Conservation (phyloP, 192 early-diverging fungal species). For the Backusella macrospora region DNA sequence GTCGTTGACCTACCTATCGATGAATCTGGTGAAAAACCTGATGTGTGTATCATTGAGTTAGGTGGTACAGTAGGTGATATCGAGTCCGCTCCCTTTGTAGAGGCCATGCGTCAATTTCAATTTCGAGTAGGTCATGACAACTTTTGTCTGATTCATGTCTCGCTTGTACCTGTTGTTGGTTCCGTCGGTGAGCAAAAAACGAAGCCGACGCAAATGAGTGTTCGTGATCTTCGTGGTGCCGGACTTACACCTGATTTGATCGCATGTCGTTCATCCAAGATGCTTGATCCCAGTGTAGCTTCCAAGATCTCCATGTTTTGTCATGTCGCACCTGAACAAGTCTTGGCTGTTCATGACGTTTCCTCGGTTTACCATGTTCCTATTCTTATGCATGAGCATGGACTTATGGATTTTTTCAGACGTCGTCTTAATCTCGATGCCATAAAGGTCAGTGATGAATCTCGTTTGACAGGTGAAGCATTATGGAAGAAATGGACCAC, state of each 20-base stretch:
- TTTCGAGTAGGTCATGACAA: constrained; percentile 98
- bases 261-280: constrained; percentile 89
- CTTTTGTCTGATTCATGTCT: constrained; percentile 97
- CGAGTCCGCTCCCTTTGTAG: constrained; percentile 97
- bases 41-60: constrained; percentile 97
- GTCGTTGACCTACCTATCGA: constrained; percentile 87
- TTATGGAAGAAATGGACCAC: constrained; percentile 83
- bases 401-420: constrained; percentile 78
- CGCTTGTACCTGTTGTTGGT: constrained; percentile 95
- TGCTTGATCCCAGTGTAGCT: constrained; percentile 80
- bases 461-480: constrained; percentile 54
- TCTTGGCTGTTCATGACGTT: constrained; percentile 96
- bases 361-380: constrained; percentile 98
- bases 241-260: constrained; percentile 96
- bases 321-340: constrained; percentile 89
- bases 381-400: constrained; percentile 84
- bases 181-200: constrained; percentile 99
- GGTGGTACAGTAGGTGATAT: constrained; percentile 99
- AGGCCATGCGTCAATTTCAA: constrained; percentile 99
- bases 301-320: constrained; percentile 99
- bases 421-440: constrained; percentile 77
- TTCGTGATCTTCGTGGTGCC: constrained; percentile 92
- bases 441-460: constrained; percentile 54
- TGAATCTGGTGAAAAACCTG: constrained; percentile 77
- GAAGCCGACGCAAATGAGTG: constrained; percentile 97